These are phyloP conservation scores for apple (Malus domestica) DNA, from an alignment of 306 rosid species.

Conservation along the genomic window DNA sequence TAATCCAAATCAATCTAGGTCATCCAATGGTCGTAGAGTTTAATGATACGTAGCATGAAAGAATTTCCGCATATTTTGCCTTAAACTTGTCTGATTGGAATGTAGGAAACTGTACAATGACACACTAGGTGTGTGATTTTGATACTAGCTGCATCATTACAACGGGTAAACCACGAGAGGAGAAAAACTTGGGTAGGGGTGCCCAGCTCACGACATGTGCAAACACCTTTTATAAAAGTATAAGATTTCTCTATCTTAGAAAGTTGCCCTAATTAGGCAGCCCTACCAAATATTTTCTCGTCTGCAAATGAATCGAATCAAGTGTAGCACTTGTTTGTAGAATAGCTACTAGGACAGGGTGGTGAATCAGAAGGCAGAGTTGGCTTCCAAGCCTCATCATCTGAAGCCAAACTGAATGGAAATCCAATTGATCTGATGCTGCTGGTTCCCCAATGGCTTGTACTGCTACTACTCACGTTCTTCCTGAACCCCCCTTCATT, in stretches of 20 bases:
- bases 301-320: background rate
- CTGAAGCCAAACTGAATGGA: conserved; percentile 48
- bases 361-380: conserved; percentile 43
- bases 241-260: no score
- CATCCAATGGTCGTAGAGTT: no score
- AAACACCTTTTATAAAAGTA: no score
- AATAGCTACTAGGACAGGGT: conserved; percentile 36
- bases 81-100: conserved; percentile 13
- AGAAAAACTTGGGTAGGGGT: background rate
- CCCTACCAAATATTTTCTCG: background rate
- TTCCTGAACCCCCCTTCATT: conserved; percentile 19
- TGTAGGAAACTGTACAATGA: conserved; percentile 17
- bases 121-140: background rate
- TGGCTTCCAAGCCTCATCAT: conserved; percentile 53
- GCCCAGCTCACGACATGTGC: background rate
- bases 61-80: background rate
- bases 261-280: background rate
- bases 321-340: conserved; percentile 46
- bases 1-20: no score
- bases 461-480: background rate
- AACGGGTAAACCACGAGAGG: background rate
- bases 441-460: conserved; percentile 28
- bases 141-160: background rate
- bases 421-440: conserved; percentile 34
- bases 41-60: no score